Base-by-base conservation (phyloP, 768 basidiomycete genomes). In the Psilocybe azurescens region DNA sequence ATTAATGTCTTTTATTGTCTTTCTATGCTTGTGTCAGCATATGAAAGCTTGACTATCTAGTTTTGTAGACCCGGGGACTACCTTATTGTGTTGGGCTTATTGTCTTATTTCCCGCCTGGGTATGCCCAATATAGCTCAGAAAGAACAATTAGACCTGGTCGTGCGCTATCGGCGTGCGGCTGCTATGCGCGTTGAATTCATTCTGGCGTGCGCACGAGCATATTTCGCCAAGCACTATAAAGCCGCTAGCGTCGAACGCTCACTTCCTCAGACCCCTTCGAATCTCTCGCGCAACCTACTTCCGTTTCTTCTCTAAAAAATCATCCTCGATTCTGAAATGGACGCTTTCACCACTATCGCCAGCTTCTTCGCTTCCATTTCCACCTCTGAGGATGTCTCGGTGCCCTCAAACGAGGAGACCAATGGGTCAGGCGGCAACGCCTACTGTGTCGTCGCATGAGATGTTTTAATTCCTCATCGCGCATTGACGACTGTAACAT, bases 381-480 rank as follows among this genome's bases (percentile, higher is more conserved):
- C 70, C 58, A 63, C 63, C 41, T 59, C 33, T 29, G 66, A 65
- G 62, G 68, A 67, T 57, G 53, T 56, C 14, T 64, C 63, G 20
- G 48, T 69, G 4, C 69, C 69, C 9, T 41, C 59, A 13, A 58
- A 58, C 48, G 56, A 62, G 56, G 61, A 62, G 54, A 56, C 38
- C n/a, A 51, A 38, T 28, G 66, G 66, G 7, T 39, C 32, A 1
- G 60, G 59, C 32, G 61, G 63, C 28, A 68, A 66, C 50, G 55
- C 58, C 33, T 71, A 68, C 61, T 71, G 70, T 53, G 65, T 71
- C 67, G 63, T 71, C 61, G 70, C 70, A 55, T 71, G 65, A 71
- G 67, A 49, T 47, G 58, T 32, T 60, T 3, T 60, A 2, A 60
- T 53, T 39, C 39, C 66, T 59, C 67, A 56, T 56, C 14, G 61